Evolutionary conservation across 192 early-diverging fungal species (phyloP), one percentile per base, ranked within the genome.

Genomic region (Coemansia sp.): DNA sequence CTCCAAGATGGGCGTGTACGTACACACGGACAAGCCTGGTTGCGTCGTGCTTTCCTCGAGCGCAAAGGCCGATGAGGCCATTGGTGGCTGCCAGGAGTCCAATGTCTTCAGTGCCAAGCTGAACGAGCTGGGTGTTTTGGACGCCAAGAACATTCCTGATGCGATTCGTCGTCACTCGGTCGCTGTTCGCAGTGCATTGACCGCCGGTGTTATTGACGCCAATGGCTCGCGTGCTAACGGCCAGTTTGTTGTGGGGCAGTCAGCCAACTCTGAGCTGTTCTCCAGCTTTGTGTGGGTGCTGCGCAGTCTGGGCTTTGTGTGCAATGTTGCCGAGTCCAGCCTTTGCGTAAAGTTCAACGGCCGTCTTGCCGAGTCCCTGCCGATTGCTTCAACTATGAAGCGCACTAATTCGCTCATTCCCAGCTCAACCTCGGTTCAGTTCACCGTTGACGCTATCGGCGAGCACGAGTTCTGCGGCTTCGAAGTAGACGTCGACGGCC

Each of bases 221-320:
- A 61, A 23, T 11, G 71, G 71, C 29, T 21, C 5, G 29, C 61
- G 58, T 51, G 21, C 17, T 19, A 55, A 63, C 4, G 68, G 74
- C 38, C 64, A 69, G 57, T 70, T 67, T 26, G 68, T 59, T 5
- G 19, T 76, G 5, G 43, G 23, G 35, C 48, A 60, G 43, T 9
- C 60, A 0, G 43, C 57, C 47, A 8, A 29, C 31, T 14, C 23
- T 3, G 61, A 45, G n/a, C 56, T 70, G 41, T 48, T 76, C 37
- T 8, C 60, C 31, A 57, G 61, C 8, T 45, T 70, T 37, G 68
- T 70, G 41, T 76, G 74, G 74, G 54, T 70, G 11, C 37, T 63
- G n/a, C 74, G 74, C 68, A 76, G 74, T 25, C 60, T 76, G 23
- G 74, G 74, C 7, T 59, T 76, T 64, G 68, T 67, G 23, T 59